Evolutionary conservation across 306 rosid species (phyloP).

Genomic region (Hippophae tibetana): DNA sequence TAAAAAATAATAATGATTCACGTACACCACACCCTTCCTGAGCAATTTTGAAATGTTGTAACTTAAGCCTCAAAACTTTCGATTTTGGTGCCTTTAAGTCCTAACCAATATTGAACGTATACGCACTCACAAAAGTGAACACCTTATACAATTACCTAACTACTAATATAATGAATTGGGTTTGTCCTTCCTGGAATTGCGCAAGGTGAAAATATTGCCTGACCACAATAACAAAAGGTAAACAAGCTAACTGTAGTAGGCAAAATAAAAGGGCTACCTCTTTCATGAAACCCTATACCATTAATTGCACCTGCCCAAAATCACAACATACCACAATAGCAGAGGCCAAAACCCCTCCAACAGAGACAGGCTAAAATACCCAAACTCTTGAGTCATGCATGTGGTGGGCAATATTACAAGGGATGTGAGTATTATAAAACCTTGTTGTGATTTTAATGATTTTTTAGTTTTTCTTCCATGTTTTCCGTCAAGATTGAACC

Average conservation of each 20-base stretch:
- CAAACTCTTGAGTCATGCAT: constrained; percentile 56
- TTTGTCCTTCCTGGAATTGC: constrained; percentile 50
- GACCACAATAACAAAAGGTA: constrained; percentile 49
- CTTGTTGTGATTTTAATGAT: background rate
- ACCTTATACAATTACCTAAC: constrained; percentile 23
- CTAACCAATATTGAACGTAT: constrained; percentile 13
- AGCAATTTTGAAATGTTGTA: too few relatives aligned
- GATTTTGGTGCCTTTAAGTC: background rate
- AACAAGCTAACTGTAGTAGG: constrained; percentile 41
- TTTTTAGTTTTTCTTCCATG: too few relatives aligned
- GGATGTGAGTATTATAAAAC: constrained; percentile 39
- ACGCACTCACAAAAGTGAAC: background rate
- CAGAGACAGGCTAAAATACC: constrained; percentile 46
- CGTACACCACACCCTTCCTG: too few relatives aligned
- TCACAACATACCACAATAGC: constrained; percentile 30
- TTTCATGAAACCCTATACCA: constrained; percentile 44
- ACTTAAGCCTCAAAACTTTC: too few relatives aligned
- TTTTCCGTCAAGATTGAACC: too few relatives aligned
- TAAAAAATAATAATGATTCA: too few relatives aligned
- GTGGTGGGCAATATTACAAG: constrained; percentile 49
- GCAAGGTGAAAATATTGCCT: constrained; percentile 28
- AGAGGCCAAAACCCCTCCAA: constrained; percentile 57
- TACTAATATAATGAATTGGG: constrained; percentile 26
- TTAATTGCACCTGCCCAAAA: constrained; percentile 41
- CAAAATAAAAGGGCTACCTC: constrained; percentile 16